A percentile compares a stretch with the other conserved stretches of the same genome.
Evolutionary conservation across 2,329 filamentous ascomycete species (phyloP).

Genomic region (Lasiodiplodia citricola): DNA sequence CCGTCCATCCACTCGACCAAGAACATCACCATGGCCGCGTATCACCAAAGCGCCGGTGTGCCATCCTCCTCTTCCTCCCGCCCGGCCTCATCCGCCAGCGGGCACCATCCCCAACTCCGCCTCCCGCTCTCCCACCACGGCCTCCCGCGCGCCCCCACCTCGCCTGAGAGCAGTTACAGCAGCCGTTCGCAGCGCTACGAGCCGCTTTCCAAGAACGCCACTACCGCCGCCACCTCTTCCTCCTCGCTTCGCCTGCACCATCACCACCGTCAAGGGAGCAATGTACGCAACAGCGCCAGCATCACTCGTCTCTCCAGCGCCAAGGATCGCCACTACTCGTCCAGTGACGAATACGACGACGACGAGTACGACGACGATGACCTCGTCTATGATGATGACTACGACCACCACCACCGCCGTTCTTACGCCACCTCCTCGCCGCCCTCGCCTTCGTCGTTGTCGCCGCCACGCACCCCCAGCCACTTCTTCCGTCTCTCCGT

Average conservation of each 20-base stretch:
- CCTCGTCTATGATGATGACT: not conserved
- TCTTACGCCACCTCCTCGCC: not conserved
- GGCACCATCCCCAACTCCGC: slow-evolving; percentile 20
- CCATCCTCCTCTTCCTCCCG: not conserved
- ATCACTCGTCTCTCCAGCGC: not conserved
- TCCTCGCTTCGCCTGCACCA: not conserved
- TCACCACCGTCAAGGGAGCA: not conserved
- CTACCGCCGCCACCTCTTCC: not conserved
- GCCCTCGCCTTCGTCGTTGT: not conserved
- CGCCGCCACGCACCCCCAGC: not conserved
- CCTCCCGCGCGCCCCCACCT: slow-evolving; percentile 22
- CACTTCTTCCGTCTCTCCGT: slow-evolving; percentile 20
- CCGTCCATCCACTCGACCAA: not conserved
- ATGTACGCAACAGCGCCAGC: not conserved
- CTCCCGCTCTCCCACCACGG: slow-evolving; percentile 26
- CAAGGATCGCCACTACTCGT: not conserved
- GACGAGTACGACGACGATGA: not conserved
- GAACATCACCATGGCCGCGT: slow-evolving; percentile 3
- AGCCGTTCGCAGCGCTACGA: slow-evolving; percentile 24
- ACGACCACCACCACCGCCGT: not conserved
- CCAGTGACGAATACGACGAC: not conserved
- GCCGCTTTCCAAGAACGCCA: slow-evolving; percentile 12
- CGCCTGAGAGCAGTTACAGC: slow-evolving; percentile 18
- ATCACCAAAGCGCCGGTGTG: not conserved
- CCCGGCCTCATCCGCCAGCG: not conserved